Evolutionary conservation across 352 stramenopile genomes (phyloP).

Genomic region (Globisporangium solare): DNA sequence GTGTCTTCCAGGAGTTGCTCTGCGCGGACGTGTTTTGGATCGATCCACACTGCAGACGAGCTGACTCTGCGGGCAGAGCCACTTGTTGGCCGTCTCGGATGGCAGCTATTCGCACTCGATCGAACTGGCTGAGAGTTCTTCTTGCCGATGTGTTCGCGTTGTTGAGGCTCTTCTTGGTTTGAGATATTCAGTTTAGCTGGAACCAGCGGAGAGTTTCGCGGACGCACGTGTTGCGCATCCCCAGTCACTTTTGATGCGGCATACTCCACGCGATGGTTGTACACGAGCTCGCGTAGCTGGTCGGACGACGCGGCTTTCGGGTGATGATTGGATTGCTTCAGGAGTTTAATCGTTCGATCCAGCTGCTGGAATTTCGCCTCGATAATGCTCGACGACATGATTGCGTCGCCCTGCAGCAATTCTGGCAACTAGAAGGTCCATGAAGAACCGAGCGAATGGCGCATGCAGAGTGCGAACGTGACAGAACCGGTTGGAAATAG

Average conservation of each 20-base stretch:
- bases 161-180: constrained; percentile 12
- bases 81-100: neutral
- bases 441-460: too few relatives aligned
- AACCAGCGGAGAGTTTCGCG: neutral
- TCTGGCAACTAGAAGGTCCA: too few relatives aligned
- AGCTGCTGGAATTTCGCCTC: constrained; percentile 63
- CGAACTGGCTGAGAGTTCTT: neutral
- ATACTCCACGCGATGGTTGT: constrained; percentile 18
- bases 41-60: constrained; percentile 15
- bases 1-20: constrained; percentile 30
- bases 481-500: too few relatives aligned
- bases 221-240: neutral
- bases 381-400: constrained; percentile 61
- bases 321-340: constrained; percentile 24
- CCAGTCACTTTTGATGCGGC: neutral
- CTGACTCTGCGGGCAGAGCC: constrained; percentile 4
- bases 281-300: constrained; percentile 42
- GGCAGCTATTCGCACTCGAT: neutral
- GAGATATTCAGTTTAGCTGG: neutral
- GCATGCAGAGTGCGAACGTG: too few relatives aligned
- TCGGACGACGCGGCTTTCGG: constrained; percentile 39
- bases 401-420: neutral
- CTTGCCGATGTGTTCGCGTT: neutral
- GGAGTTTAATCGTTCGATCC: constrained; percentile 41
- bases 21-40: constrained; percentile 29